Percentiles rank a stretch among this genome's conserved stretches.
These are phyloP conservation scores for Parafenestella ontariensis DNA, from an alignment of 2,329 filamentous ascomycete genomes.

Conservation along the genomic window DNA sequence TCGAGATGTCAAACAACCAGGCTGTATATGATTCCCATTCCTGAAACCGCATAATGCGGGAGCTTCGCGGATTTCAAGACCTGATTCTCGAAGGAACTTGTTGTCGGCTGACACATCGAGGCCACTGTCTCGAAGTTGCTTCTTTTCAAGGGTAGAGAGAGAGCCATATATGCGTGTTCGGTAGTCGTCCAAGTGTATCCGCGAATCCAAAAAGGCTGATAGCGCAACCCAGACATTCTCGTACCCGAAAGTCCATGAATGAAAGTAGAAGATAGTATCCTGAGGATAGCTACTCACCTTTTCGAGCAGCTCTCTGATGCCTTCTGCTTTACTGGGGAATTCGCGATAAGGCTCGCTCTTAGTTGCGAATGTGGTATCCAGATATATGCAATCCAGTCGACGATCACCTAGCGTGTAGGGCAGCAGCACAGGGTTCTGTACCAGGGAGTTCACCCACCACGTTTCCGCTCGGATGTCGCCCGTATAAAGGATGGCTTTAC, in stretches of 20 bases:
- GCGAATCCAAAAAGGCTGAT: constrained; percentile 70
- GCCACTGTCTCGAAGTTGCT: constrained; percentile 40
- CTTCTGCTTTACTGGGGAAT: constrained; percentile 74
- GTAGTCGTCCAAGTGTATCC: constrained; percentile 85
- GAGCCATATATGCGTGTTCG: constrained; percentile 76
- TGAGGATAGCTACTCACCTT: constrained; percentile 72
- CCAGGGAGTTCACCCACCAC: constrained; percentile 81
- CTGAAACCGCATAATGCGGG: constrained; percentile 74
- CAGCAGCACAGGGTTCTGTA: constrained; percentile 74
- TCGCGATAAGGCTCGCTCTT: constrained; percentile 57
- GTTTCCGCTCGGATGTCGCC: constrained; percentile 86
- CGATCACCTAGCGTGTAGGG: constrained; percentile 66
- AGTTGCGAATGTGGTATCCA: constrained; percentile 82
- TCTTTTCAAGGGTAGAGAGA: constrained; percentile 46
- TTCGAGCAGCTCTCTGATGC: constrained; percentile 73
- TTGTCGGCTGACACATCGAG: constrained; percentile 44
- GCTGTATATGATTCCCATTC: constrained; percentile 73
- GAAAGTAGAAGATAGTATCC: constrained; percentile 81
- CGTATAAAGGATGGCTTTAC: constrained; percentile 81
- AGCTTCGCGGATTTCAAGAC: constrained; percentile 61
- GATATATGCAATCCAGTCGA: constrained; percentile 79
- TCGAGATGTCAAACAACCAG: constrained; percentile 75
- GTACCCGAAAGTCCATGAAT: constrained; percentile 92
- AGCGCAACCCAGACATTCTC: constrained; percentile 91
- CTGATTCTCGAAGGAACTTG: constrained; percentile 35